Evolutionary conservation across 1,284 basidiomycete genomes (phyloP).

Genomic region (Boletellus deceptivus): DNA sequence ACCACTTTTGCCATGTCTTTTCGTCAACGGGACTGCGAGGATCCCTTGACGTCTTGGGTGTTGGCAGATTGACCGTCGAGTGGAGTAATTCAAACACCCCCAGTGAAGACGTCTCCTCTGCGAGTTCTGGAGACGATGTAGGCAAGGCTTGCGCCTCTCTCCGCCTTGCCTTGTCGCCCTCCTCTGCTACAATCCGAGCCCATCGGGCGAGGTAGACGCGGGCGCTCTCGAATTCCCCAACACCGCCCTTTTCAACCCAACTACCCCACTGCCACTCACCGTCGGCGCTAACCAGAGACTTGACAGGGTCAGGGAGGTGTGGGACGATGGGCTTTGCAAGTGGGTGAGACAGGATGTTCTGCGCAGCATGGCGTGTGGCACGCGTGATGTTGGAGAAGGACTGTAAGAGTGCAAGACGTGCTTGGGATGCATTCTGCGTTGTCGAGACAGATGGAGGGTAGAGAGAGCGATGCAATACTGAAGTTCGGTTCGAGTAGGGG

Average conservation of each 20-base stretch:
- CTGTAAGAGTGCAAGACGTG: constrained; percentile 74
- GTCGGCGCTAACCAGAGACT: constrained; percentile 79
- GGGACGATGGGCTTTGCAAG: constrained; percentile 92
- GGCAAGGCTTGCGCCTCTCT: constrained; percentile 70
- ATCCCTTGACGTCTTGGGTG: constrained; percentile 71
- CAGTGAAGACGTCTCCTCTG: constrained; percentile 69
- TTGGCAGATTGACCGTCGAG: constrained; percentile 72
- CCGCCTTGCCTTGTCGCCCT: constrained; percentile 83
- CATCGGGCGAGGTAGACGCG: constrained; percentile 95
- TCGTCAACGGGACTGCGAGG: constrained; percentile 71
- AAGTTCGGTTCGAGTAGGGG: constrained; percentile 66
- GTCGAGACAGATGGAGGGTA: constrained; percentile 48
- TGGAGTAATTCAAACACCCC: constrained; percentile 89
- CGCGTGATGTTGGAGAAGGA: constrained; percentile 89
- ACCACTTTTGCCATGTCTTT: constrained; percentile 71
- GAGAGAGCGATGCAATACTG: constrained; percentile 75
- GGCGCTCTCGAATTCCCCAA: constrained; percentile 93
- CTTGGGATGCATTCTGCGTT: constrained; percentile 56
- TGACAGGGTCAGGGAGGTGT: constrained; percentile 89
- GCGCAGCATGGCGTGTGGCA: constrained; percentile 85
- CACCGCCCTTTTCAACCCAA: constrained; percentile 83
- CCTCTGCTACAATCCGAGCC: constrained; percentile 95
- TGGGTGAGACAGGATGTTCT: constrained; percentile 90
- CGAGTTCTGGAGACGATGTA: constrained; percentile 43
- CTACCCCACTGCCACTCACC: constrained; percentile 85